phyloP scores from a whole-genome alignment of 2,329 filamentous ascomycete genomes.

The Neofusicoccum kwambonambiense region DNA sequence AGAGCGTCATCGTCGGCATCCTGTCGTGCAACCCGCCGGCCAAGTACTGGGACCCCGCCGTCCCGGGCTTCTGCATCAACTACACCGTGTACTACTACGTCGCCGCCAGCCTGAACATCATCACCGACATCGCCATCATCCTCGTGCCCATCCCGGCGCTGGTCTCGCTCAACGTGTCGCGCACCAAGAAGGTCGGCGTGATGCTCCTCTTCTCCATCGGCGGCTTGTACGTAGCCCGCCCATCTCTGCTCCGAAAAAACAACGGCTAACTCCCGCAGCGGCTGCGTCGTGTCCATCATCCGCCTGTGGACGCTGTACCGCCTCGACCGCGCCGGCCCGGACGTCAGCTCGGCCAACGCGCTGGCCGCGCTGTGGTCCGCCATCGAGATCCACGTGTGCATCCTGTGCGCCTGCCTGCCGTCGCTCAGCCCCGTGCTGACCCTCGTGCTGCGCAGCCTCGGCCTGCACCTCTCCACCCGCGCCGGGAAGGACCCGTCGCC shows the following conservation, averaged over 20 bases:
- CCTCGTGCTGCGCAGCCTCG: neutral
- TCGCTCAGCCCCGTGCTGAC: neutral
- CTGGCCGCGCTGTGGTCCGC: neutral
- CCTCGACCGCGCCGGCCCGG: neutral
- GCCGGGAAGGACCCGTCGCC: neutral
- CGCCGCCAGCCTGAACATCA: neutral
- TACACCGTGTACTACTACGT: neutral
- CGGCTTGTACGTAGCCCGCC: conserved; percentile 3
- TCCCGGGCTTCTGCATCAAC: neutral
- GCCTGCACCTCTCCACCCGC: neutral
- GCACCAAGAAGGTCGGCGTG: neutral
- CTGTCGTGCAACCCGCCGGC: conserved; percentile 27
- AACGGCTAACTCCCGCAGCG: neutral
- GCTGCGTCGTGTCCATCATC: conserved; percentile 7
- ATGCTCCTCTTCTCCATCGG: conserved; percentile 4
- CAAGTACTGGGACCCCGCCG: conserved; percentile 28
- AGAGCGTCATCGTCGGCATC: conserved; percentile 21
- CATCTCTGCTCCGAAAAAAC: no score
- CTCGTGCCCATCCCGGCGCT: conserved; percentile 7
- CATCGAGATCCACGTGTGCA: conserved; percentile 8
- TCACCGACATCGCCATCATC: conserved; percentile 4
- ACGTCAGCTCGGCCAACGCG: neutral
- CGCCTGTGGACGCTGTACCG: conserved; percentile 21
- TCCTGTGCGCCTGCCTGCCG: conserved; percentile 28
- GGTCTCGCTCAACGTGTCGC: neutral